Evolutionary conservation across 2,329 filamentous ascomycete species (phyloP).

Genomic region (Fusarium nodosum): DNA sequence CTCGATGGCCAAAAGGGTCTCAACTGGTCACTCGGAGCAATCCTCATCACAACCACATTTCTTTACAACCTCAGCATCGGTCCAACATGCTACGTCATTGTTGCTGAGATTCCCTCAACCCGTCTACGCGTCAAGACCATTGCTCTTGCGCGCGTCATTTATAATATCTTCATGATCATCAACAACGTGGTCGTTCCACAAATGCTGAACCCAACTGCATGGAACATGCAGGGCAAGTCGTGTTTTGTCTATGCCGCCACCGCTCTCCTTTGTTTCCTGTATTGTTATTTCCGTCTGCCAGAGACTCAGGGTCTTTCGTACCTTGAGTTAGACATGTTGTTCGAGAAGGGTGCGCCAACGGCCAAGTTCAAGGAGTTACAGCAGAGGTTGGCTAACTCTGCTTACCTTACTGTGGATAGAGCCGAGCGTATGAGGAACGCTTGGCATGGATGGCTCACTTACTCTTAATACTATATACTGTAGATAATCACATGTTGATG

Average conservation of each 20-base stretch:
- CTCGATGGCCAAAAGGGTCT: constrained; percentile 44
- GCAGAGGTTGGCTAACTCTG: constrained; percentile 34
- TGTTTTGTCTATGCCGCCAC: constrained; percentile 43
- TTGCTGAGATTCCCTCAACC: constrained; percentile 56
- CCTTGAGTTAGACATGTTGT: constrained; percentile 49
- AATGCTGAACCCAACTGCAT: constrained; percentile 47
- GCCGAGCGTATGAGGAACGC: constrained; percentile 44
- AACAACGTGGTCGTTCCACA: constrained; percentile 47
- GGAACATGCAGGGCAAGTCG: constrained; percentile 47
- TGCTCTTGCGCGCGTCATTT: constrained; percentile 53
- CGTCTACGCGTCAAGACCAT: constrained; percentile 58
- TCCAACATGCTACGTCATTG: constrained; percentile 53
- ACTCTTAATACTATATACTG: constrained; percentile 27
- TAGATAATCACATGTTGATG: not conserved
- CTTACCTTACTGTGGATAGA: constrained; percentile 33
- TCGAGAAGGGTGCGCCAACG: constrained; percentile 45
- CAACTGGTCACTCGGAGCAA: constrained; percentile 54
- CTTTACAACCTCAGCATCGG: constrained; percentile 50
- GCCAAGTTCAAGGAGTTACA: constrained; percentile 51
- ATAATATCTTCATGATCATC: constrained; percentile 42
- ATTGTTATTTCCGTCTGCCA: constrained; percentile 49
- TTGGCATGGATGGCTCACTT: constrained; percentile 46
- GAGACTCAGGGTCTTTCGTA: constrained; percentile 48
- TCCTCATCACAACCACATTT: constrained; percentile 58
- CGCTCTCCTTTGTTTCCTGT: constrained; percentile 38